Percentiles rank a stretch among this genome's conserved stretches.
Conservation (phyloP, 129 eudicot species). For the Lactuca sativa region DNA sequence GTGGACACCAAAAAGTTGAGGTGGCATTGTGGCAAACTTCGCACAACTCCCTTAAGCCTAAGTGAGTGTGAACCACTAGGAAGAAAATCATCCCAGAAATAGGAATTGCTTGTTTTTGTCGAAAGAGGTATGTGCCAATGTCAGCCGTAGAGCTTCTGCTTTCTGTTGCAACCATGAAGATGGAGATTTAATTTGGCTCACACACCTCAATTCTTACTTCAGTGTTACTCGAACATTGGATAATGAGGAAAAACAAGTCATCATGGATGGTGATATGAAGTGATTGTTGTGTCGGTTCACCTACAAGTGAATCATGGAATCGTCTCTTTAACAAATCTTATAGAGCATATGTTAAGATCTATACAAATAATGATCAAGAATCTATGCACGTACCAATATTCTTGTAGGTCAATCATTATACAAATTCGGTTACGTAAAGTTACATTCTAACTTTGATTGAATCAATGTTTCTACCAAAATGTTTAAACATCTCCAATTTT, state of each 20-base stretch:
- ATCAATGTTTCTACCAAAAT: slow-evolving; percentile 25
- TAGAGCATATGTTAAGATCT: slow-evolving; percentile 73
- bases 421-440: background rate
- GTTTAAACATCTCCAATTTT: slow-evolving; percentile 73
- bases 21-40: too few species aligned
- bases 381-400: slow-evolving; percentile 71
- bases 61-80: too few species aligned
- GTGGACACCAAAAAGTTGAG: too few species aligned
- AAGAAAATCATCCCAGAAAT: too few species aligned
- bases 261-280: background rate
- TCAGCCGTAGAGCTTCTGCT: too few species aligned
- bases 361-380: slow-evolving; percentile 39
- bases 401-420: slow-evolving; percentile 53
- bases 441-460: background rate
- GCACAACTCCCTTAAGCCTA: too few species aligned
- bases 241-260: slow-evolving; percentile 17
- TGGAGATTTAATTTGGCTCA: too few species aligned
- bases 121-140: too few species aligned
- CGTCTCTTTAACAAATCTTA: slow-evolving; percentile 62
- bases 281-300: slow-evolving; percentile 43
- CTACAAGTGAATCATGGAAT: slow-evolving; percentile 68
- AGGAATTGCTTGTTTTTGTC: too few species aligned
- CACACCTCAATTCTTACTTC: too few species aligned
- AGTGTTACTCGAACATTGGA: background rate
- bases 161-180: too few species aligned